Conservation (phyloP, 306 rosid species). For the Lathyrus tuberosus region DNA sequence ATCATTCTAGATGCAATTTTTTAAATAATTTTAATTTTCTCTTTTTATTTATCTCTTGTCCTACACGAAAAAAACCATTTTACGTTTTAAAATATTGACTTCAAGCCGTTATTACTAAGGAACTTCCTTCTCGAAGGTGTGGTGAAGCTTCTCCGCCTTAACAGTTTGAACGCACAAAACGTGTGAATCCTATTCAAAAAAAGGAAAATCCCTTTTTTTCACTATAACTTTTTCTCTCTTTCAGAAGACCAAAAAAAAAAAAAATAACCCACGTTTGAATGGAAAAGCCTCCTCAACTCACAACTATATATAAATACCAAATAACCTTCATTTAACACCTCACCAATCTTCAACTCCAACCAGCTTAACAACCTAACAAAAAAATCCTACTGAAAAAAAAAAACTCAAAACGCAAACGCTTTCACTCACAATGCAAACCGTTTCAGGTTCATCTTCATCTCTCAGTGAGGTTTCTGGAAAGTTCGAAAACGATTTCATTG, state of each 20-base stretch:
- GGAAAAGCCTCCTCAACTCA: neutral
- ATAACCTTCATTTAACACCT: neutral
- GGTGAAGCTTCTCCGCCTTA: constrained; percentile 11
- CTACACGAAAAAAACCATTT: neutral
- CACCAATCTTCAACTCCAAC: constrained; percentile 15
- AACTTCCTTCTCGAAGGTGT: constrained; percentile 25
- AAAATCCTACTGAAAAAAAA: neutral
- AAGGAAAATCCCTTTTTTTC: neutral
- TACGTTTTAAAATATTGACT: neutral
- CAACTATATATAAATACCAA: constrained; percentile 11
- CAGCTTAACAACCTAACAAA: neutral
- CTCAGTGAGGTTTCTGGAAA: constrained; percentile 32
- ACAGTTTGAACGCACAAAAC: constrained; percentile 36
- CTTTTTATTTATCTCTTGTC: neutral
- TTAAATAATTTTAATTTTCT: neutral
- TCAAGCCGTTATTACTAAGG: neutral
- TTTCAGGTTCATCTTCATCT: constrained; percentile 30
- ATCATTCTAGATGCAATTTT: neutral
- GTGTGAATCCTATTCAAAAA: constrained; percentile 16
- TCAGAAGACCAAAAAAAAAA: constrained; percentile 25
- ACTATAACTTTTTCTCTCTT: neutral
- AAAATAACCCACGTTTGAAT: neutral
- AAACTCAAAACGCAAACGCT: neutral
- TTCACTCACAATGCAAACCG: constrained; percentile 48
- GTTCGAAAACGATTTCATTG: constrained; percentile 45